Evolutionary conservation across 2,329 filamentous ascomycete genomes (phyloP), one percentile per base, ranked within the genome.

Genomic region (Penicillium sp.): DNA sequence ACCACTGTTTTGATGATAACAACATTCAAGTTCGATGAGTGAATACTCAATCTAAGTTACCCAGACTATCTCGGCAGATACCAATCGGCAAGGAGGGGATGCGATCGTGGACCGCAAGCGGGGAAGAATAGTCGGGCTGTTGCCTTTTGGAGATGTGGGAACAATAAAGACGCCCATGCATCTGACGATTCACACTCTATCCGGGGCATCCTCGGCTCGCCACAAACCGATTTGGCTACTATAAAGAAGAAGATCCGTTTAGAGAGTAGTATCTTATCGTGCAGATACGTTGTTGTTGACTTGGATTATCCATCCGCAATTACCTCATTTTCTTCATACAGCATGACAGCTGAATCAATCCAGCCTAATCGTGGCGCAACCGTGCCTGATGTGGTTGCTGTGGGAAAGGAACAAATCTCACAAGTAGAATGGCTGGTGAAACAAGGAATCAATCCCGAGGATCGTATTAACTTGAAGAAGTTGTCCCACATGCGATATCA

Each of bases 401-500:
- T 69, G 1, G 65, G 68, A 4, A 26, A 63, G 4, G 61, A 59
- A 2, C 59, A 61, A 24, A 63, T 68, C 38, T 51, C 42, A 2
- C 49, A 65, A 35, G 22, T 37, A n/a, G 53, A 54, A 6, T 73
- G 70, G 70, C 56, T 62, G 12, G 37, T 54, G 30, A 62, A 64
- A 53, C 60, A 56, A 19, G 60, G 64, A 17, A 83, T 85, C 70
- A 77, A 84, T 62, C 67, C 70, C 17, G 64, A 74, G 51, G 72
- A 77, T 33, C 82, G 84, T 62, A 78, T 85, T 65, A 77, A 79
- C 60, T 70, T 86, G 22, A 79, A 76, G 7, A 81, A 81, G 60
- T 63, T 85, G 4, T 77, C 78, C 1, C 83, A 85, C 62, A 84
- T 85, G 82, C 78, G 83, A 1, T 86, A 86, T 67, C 82, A 84